Base-by-base conservation (phyloP, 2,329 filamentous ascomycete species). In the Ceratocystis diversiconidia region DNA sequence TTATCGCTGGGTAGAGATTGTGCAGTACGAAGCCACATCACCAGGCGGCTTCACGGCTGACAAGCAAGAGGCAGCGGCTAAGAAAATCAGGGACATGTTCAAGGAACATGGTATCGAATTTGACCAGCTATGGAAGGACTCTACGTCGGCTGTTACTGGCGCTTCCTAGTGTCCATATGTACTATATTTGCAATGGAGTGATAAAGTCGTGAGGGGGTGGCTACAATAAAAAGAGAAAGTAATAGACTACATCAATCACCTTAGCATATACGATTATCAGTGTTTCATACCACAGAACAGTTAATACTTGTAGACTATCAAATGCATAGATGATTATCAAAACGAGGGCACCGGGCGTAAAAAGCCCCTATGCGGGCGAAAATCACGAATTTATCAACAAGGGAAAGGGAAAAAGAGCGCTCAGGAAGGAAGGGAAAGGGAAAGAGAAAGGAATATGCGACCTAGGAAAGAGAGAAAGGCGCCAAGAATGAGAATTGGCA, bases 1-100 rank as follows among this genome's bases (percentile, higher is more conserved):
- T 77, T 96, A 89, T 77, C 84, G 87, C 65, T 96, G 91, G 90
- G 89, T 96, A 61, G 92, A 96, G 77, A 82, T 95, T 72, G 85
- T 96, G 62, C 91, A 96, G 76, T 95, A 85, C 71, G 91, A 96
- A 76, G 87, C 89, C 52, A 87, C 85, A 44, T 82, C 83, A 70
- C 88, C 90, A 0, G 89, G 87, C 19, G 89, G 89, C 0, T 95
- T 95, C 72, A 88, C 86, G 1, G 77, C 80, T 0, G 87, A 91
- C 72, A 82, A 85, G 71, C 90, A 95, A 75, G 79, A 83, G 65
- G 82, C 79, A 55, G 86, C 88, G 1, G 89, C 90, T 67, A 77
- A 83, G 69, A 86, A 91, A 75, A 89, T 92, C 62, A 84, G 87
- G 71, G 82, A 84, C 48, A 78, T 94, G 73, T 95, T 96, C 73